These are phyloP conservation scores for Collybiopsis confluens DNA, from an alignment of 768 basidiomycete genomes.

Conservation along the genomic window DNA sequence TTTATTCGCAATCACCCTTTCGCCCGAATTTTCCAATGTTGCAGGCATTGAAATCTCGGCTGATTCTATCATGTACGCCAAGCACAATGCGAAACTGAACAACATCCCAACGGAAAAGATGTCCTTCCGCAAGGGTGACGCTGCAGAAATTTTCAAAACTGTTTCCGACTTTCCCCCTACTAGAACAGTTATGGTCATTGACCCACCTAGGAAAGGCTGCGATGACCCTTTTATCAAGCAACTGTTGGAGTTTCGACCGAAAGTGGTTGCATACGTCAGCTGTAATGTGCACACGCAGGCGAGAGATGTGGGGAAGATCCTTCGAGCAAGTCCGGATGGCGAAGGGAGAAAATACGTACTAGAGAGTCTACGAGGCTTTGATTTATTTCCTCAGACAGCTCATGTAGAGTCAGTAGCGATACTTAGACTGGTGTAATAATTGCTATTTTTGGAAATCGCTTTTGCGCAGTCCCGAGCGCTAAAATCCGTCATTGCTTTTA, in stretches of 20 bases:
- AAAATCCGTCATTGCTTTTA: too few species aligned
- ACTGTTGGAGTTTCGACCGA: constrained; percentile 62
- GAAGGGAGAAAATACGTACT: constrained; percentile 58
- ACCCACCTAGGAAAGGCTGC: constrained; percentile 95
- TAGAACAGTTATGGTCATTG: constrained; percentile 69
- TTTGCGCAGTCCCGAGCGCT: neutral
- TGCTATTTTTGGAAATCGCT: neutral
- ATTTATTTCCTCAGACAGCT: constrained; percentile 94
- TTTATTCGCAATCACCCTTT: constrained; percentile 82
- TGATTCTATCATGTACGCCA: constrained; percentile 67
- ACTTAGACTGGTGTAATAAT: constrained; percentile 42
- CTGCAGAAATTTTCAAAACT: constrained; percentile 75
- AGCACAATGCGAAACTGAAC: constrained; percentile 64
- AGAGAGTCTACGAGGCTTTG: constrained; percentile 84
- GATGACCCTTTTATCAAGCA: constrained; percentile 77
- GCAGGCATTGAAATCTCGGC: constrained; percentile 85
- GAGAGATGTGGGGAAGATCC: constrained; percentile 77
- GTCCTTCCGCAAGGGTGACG: constrained; percentile 77
- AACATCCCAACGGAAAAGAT: constrained; percentile 50
- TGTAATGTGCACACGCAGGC: constrained; percentile 96
- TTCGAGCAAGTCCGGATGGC: constrained; percentile 36
- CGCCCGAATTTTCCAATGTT: constrained; percentile 66
- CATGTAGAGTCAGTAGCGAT: constrained; percentile 87
- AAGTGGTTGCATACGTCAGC: constrained; percentile 82
- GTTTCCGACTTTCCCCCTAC: constrained; percentile 62